Evolutionary conservation across 495 filamentous ascomycete species (phyloP).

Genomic region (Tuber aestivum): DNA sequence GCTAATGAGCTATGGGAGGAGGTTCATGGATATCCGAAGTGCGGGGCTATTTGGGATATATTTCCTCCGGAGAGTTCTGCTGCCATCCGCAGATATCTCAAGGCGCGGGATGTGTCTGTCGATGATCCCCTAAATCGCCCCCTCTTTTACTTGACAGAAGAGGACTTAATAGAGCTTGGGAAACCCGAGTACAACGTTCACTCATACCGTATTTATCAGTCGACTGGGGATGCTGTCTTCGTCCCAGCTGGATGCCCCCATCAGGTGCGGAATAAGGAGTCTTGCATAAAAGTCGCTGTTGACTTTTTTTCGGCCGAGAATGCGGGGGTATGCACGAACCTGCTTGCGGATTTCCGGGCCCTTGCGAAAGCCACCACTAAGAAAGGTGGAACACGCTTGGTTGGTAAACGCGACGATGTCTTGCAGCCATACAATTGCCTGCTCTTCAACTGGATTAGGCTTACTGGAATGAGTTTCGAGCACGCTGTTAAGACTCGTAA

Average conservation of each 20-base stretch:
- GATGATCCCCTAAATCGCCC: constrained; percentile 44
- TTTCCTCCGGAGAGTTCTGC: constrained; percentile 36
- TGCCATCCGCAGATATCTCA: constrained; percentile 36
- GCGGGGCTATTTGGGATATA: constrained; percentile 44
- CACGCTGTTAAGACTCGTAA: background rate
- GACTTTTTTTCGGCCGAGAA: constrained; percentile 43
- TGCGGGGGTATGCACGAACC: constrained; percentile 19
- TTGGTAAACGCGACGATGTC: constrained; percentile 39
- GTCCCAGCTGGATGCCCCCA: constrained; percentile 43
- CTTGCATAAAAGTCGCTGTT: constrained; percentile 43
- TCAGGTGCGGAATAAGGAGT: constrained; percentile 40
- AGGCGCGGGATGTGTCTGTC: constrained; percentile 5
- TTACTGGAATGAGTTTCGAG: background rate
- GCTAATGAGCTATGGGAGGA: background rate
- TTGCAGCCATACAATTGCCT: constrained; percentile 39
- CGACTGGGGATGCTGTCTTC: constrained; percentile 42
- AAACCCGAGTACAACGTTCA: constrained; percentile 16
- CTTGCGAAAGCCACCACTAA: constrained; percentile 15
- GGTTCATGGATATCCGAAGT: constrained; percentile 22
- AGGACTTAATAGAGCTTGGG: constrained; percentile 28
- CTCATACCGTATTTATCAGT: constrained; percentile 40
- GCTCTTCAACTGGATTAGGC: constrained; percentile 29
- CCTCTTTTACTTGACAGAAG: constrained; percentile 41
- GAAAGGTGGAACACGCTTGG: background rate
- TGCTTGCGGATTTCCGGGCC: constrained; percentile 29